phyloP scores from a whole-genome alignment of 169 alveolate species.

The Haemoproteus tartakovskyi region DNA sequence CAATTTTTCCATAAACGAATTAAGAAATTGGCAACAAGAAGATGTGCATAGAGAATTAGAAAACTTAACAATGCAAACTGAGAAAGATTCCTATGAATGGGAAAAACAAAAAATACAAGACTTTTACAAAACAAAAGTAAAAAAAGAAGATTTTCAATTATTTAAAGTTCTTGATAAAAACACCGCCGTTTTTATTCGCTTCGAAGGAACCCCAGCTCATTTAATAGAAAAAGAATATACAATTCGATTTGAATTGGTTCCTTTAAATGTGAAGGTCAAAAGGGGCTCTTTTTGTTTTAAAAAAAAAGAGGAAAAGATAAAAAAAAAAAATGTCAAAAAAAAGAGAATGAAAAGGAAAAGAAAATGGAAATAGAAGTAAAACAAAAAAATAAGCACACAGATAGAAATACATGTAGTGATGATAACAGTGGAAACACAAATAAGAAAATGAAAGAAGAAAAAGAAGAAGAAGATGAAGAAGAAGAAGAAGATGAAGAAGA shows the following conservation, averaged over 20 bases:
- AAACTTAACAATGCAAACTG: too few relatives aligned
- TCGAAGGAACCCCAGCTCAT: constrained; percentile 57
- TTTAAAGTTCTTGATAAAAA: constrained; percentile 9
- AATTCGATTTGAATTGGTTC: constrained; percentile 26
- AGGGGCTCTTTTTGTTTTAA: too few relatives aligned
- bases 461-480: too few relatives aligned
- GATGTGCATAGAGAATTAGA: too few relatives aligned
- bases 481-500: too few relatives aligned
- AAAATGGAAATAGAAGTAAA: background rate
- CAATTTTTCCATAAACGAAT: constrained; percentile 7
- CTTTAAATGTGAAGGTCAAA: constrained; percentile 24
- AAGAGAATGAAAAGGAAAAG: background rate
- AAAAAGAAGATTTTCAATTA: constrained; percentile 39
- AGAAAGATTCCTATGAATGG: too few relatives aligned
- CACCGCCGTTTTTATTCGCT: constrained; percentile 14
- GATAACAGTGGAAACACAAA: too few relatives aligned
- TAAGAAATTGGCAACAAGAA: too few relatives aligned
- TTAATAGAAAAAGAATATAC: constrained; percentile 24
- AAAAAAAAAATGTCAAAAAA: background rate
- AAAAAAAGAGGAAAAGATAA: background rate
- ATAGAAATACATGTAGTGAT: too few relatives aligned
- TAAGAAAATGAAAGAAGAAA: too few relatives aligned
- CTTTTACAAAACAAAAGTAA: constrained; percentile 3
- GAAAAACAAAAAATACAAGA: background rate
- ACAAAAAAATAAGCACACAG: too few relatives aligned